A percentile compares a stretch with the other conserved stretches of the same genome.
Conservation (phyloP, 2,329 filamentous ascomycete genomes). For the Dryadomyces quercivorus region DNA sequence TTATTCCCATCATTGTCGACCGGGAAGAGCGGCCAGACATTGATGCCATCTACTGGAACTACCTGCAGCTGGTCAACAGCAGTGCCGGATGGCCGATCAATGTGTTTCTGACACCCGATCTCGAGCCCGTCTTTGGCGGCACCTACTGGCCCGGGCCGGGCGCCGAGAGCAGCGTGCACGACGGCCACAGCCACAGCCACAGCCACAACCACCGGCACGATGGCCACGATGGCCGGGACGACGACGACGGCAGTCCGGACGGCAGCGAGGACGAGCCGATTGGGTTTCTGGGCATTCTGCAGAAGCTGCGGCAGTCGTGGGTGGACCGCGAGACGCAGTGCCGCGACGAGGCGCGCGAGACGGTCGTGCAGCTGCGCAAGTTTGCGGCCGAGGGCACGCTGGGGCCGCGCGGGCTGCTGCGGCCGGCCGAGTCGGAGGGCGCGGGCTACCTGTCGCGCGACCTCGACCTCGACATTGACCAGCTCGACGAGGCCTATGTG, state of each 20-base stretch:
- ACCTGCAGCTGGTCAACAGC: constrained; percentile 84
- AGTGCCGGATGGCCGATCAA: constrained; percentile 91
- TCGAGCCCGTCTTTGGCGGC: constrained; percentile 89
- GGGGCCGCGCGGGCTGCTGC: constrained; percentile 24
- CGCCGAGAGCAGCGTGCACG: constrained; percentile 31
- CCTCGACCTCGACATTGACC: constrained; percentile 73
- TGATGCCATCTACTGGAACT: constrained; percentile 97
- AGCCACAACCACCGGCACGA: constrained; percentile 13
- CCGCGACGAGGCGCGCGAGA: constrained; percentile 70
- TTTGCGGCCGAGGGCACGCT: constrained; percentile 83
- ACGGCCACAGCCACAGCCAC: constrained; percentile 18
- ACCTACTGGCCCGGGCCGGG: constrained; percentile 89
- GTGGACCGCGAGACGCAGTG: constrained; percentile 72
- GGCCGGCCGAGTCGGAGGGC: constrained; percentile 15
- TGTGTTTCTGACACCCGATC: constrained; percentile 86
- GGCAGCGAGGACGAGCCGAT: constrained; percentile 38
- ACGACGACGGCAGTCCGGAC: background rate
- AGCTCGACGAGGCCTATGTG: constrained; percentile 79
- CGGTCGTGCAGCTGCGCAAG: constrained; percentile 66
- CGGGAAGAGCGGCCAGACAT: constrained; percentile 89
- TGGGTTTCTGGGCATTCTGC: constrained; percentile 72
- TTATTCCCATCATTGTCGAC: constrained; percentile 87
- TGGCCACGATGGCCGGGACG: background rate
- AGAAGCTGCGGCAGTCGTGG: constrained; percentile 69
- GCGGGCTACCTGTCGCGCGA: constrained; percentile 23